Evolutionary conservation across 2,329 filamentous ascomycete genomes (phyloP), one percentile per base, ranked within the genome.

Genomic region (Aphanocladium album): DNA sequence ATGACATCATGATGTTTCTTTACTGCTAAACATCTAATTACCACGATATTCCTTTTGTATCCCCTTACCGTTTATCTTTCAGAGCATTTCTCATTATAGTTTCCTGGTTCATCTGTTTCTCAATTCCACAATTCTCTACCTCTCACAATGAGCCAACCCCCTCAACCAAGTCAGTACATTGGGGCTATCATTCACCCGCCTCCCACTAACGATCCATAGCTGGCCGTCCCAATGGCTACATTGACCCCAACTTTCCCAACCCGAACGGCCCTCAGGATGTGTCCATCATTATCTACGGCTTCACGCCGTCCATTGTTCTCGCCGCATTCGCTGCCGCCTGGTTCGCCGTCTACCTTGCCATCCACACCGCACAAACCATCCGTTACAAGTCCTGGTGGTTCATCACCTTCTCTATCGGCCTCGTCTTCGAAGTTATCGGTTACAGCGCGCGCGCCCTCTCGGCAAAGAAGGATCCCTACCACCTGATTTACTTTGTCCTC

Each of bases 401-500:
- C 63, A 64, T 73, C 46, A 75, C 78, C 9, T 72, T 82, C 25
- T 67, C 77, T 39, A 62, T 81, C 51, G 79, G 76, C 17, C 71
- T 78, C 1, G 41, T 76, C 17, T 77, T 83, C 65, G 81, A 83
- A 64, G 70, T 82, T 17, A 68, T 82, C 30, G 80, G 80, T 45
- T 83, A 83, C 65, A 67, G 78, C 57, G 77, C 78, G 54, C 77
- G 80, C 9, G 71, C 73, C 2, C 74, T 82, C n/a, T 80, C 77
- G 1, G 74, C 78, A 27, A 74, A 77, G 64, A 71, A 76, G 49
- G 75, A 83, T 62, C 82, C 82, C 0, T 84, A 84, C 68, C 73
- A 78, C 62, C 74, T 84, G 17, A 70, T 79, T 41, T 84, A 78
- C 73, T 85, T 85, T 64, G 80, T 85, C 43, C 71, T 83, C 50